Evolutionary conservation across 371 early-diverging fungal species (phyloP).

Genomic region (Mortierella sp.): DNA sequence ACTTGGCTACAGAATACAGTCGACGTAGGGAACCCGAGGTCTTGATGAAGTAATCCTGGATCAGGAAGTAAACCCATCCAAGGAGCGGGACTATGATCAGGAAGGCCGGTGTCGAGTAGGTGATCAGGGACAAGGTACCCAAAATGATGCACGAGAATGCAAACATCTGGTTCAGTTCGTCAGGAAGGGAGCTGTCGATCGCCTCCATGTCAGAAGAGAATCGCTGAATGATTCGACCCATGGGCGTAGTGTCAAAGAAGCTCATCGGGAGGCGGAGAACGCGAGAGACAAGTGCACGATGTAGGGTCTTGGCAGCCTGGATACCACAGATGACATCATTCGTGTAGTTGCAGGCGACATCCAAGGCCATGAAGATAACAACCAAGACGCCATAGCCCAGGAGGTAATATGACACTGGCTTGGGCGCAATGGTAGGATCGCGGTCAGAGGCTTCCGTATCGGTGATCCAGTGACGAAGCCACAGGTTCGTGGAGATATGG

Average conservation of each 20-base stretch:
- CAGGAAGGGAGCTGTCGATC: conserved; percentile 68
- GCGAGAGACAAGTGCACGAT: conserved; percentile 76
- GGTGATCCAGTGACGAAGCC: conserved; percentile 74
- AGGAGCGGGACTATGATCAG: conserved; percentile 69
- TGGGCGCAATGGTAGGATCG: conserved; percentile 1
- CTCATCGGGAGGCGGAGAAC: conserved; percentile 77
- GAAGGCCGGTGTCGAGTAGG: conserved; percentile 73
- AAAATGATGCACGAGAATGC: conserved; percentile 54
- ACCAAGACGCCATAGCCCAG: conserved; percentile 52
- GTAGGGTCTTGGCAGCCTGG: conserved; percentile 56
- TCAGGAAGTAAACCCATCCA: conserved; percentile 64
- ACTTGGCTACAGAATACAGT: conserved; percentile 80
- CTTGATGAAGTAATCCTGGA: conserved; percentile 77
- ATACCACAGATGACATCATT: conserved; percentile 44
- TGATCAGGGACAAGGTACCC: conserved; percentile 72
- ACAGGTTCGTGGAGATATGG: conserved; percentile 71
- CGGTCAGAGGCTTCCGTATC: conserved; percentile 7
- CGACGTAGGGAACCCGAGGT: conserved; percentile 84
- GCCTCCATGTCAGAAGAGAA: conserved; percentile 90
- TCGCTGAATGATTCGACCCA: conserved; percentile 88
- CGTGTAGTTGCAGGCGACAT: conserved; percentile 53
- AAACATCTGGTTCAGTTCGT: conserved; percentile 33
- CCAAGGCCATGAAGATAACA: conserved; percentile 55
- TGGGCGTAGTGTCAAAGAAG: conserved; percentile 89
- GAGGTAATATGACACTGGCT: conserved; percentile 49